phyloP scores from a whole-genome alignment of 1,139 yeast genomes.

The Blastobotrys capitulatus region DNA sequence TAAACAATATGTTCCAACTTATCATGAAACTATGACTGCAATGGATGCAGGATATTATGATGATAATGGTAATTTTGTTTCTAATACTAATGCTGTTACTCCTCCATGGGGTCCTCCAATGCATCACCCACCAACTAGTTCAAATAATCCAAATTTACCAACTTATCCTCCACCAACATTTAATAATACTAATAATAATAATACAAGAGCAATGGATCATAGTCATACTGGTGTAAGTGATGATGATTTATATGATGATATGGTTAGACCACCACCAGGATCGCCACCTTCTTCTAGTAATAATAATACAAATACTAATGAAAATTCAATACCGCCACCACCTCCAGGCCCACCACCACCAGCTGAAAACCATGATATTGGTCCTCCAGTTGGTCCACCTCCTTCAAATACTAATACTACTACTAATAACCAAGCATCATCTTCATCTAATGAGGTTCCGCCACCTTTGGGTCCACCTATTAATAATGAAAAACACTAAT shows the following conservation, averaged over 20 bases:
- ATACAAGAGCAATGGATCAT: not conserved
- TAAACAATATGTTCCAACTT: conserved; percentile 29
- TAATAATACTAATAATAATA: not conserved
- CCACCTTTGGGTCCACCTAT: too few relatives aligned
- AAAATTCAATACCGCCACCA: not conserved
- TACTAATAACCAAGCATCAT: too few relatives aligned
- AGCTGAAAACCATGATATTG: not conserved
- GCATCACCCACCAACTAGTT: not conserved
- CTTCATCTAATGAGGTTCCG: too few relatives aligned
- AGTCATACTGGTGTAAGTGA: not conserved
- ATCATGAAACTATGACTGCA: conserved; percentile 44
- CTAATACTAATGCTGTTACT: not conserved
- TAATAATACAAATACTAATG: not conserved
- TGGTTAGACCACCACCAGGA: not conserved
- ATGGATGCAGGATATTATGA: conserved; percentile 83
- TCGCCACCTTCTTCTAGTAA: not conserved
- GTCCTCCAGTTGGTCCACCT: not conserved
- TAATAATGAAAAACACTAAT: too few relatives aligned
- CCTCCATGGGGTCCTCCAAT: conserved; percentile 7
- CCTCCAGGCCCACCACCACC: not conserved
- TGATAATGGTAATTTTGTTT: conserved; percentile 51
- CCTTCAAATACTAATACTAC: not conserved
- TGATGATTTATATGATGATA: not conserved
- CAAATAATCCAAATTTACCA: not conserved
- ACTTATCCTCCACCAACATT: not conserved